Percentiles rank a stretch among this genome's conserved stretches.
These are phyloP conservation scores for Cyberlindnera mrakii DNA, from an alignment of 805 yeast genomes.

Conservation along the genomic window DNA sequence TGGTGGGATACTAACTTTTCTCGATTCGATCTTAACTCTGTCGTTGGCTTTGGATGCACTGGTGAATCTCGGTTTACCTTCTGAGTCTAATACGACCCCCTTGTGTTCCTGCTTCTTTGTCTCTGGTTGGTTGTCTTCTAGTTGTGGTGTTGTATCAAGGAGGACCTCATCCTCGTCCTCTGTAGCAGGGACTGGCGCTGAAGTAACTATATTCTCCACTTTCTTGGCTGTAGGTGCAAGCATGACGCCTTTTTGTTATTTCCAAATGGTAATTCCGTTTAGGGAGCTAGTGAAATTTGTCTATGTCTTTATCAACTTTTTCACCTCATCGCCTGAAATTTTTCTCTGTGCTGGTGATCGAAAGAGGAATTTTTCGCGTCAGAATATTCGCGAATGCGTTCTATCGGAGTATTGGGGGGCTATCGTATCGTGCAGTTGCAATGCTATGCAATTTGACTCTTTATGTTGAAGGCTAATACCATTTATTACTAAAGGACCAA, in stretches of 20 bases:
- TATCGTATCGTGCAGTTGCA: no score
- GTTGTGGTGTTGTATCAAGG: constrained; percentile 30
- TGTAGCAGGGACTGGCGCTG: constrained; percentile 5
- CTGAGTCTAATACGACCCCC: constrained; percentile 53
- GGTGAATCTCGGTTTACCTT: constrained; percentile 81
- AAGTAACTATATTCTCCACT: constrained; percentile 7
- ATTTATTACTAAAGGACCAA: no score
- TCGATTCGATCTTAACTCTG: constrained; percentile 72
- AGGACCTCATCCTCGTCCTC: constrained; percentile 32
- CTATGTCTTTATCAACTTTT: no score
- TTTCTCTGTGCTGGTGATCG: background rate
- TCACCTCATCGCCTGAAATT: background rate
- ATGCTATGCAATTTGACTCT: no score
- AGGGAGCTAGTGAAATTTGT: background rate
- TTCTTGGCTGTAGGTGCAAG: constrained; percentile 40
- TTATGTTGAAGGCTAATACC: no score
- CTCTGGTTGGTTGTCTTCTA: constrained; percentile 8
- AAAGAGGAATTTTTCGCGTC: no score
- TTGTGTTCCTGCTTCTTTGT: constrained; percentile 20
- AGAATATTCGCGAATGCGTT: no score
- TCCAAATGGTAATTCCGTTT: background rate
- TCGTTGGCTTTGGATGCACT: constrained; percentile 56
- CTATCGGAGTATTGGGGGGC: no score
- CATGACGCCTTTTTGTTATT: constrained; percentile 24
- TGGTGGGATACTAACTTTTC: constrained; percentile 93